phyloP scores from a whole-genome alignment of 176 grass and related monocot species.

The Oryza brachyantha region DNA sequence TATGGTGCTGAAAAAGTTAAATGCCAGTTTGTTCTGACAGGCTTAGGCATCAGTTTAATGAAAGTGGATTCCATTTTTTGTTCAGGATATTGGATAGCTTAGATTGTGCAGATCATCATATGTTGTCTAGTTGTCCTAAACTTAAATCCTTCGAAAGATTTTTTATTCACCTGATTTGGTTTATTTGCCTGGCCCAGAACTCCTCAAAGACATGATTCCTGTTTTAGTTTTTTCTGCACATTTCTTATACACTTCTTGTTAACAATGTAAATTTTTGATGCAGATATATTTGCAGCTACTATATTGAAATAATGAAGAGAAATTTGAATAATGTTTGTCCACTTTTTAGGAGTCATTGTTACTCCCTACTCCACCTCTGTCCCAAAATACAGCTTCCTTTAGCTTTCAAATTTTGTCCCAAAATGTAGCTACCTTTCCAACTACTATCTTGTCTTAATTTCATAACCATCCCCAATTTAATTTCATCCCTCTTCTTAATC shows the following conservation, averaged over 20 bases:
- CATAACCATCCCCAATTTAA: no score
- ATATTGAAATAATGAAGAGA: not conserved
- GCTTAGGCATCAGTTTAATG: not conserved
- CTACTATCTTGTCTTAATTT: no score
- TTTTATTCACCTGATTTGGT: not conserved
- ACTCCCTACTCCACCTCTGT: no score
- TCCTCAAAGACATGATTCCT: not conserved
- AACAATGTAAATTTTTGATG: not conserved
- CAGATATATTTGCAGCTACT: not conserved
- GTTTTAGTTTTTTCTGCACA: constrained; percentile 9
- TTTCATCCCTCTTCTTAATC: no score
- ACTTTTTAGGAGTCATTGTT: not conserved
- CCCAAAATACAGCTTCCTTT: no score
- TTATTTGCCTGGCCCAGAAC: constrained; percentile 1
- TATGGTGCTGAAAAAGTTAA: not conserved
- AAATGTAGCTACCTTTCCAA: no score
- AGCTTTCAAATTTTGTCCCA: no score
- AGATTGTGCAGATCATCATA: not conserved
- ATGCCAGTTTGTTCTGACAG: not conserved
- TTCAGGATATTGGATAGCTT: not conserved
- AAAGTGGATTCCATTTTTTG: constrained; percentile 22
- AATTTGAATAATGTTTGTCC: not conserved
- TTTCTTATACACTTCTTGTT: not conserved
- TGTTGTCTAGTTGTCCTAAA: not conserved
- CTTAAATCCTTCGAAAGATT: not conserved